Conservation (phyloP, 768 basidiomycete genomes). For the Tephrocybe sp. region DNA sequence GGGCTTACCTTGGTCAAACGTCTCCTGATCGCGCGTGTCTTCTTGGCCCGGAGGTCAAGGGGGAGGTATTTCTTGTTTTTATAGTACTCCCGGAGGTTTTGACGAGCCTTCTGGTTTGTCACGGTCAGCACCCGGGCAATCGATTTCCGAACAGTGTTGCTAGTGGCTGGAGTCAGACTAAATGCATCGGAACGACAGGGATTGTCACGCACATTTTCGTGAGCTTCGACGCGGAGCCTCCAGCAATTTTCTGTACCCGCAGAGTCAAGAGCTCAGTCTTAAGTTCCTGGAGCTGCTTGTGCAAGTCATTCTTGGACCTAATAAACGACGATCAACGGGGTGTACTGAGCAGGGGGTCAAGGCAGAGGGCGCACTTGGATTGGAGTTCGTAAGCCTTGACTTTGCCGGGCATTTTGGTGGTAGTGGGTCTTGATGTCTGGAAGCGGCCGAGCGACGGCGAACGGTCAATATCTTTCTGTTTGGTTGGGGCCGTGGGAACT, state of each 20-base stretch:
- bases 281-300: conserved; percentile 90
- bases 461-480: no score
- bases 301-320: conserved; percentile 96
- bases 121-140: conserved; percentile 98
- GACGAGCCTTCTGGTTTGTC: conserved; percentile 96
- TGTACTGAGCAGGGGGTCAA: conserved; percentile 3
- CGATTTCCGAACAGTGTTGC: conserved; percentile 95
- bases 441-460: no score
- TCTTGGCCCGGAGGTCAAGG: conserved; percentile 96
- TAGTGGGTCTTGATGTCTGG: conserved; percentile 13
- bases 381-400: conserved; percentile 97
- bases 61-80: conserved; percentile 95
- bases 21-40: conserved; percentile 97
- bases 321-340: conserved; percentile 11
- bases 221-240: conserved; percentile 92
- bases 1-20: conserved; percentile 81
- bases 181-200: not conserved
- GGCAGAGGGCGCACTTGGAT: conserved; percentile 68
- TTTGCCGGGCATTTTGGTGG: conserved; percentile 78
- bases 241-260: conserved; percentile 97
- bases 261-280: conserved; percentile 92
- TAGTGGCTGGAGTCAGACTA: conserved; percentile 27
- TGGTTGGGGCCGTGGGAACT: no score
- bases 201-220: conserved; percentile 87
- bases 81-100: conserved; percentile 97